These are phyloP conservation scores for Microcos paniculata DNA, from an alignment of 345 rosid genomes.

Conservation along the genomic window DNA sequence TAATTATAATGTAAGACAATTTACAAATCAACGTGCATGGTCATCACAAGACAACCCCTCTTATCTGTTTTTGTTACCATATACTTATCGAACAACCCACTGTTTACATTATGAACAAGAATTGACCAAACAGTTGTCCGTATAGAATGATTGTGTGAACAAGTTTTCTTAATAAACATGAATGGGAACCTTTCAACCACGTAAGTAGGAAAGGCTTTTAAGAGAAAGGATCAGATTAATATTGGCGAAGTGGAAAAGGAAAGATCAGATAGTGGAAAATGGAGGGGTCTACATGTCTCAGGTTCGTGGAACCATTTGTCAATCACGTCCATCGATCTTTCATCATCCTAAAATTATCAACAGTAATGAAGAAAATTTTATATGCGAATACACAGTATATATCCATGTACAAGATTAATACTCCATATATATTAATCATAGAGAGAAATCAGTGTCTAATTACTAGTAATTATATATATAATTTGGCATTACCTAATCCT, in stretches of 20 bases:
- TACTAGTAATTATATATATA: neutral
- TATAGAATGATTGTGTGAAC: neutral
- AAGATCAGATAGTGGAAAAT: constrained; percentile 1
- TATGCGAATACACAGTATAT: too few species aligned
- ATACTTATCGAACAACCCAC: neutral
- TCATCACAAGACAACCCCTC: neutral
- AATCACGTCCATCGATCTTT: constrained; percentile 25
- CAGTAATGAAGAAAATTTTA: neutral
- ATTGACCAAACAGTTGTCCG: neutral
- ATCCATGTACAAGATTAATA: too few species aligned
- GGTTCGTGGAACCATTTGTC: constrained; percentile 30
- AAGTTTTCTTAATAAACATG: neutral
- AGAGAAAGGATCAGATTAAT: neutral
- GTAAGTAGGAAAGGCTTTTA: neutral
- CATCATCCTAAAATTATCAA: neutral
- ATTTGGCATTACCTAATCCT: constrained; percentile 5
- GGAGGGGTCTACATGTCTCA: constrained; percentile 43
- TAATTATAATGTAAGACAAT: constrained; percentile 32
- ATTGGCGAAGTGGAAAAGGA: constrained; percentile 7
- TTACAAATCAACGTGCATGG: constrained; percentile 24
- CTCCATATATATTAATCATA: neutral
- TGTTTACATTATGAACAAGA: neutral
- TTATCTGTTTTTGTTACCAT: constrained; percentile 1
- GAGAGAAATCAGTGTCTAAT: neutral
- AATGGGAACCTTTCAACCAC: neutral